Percentiles rank a stretch among this genome's conserved stretches.
Evolutionary conservation across 2,329 filamentous ascomycete species (phyloP).

Genomic region (Curvularia sp.): DNA sequence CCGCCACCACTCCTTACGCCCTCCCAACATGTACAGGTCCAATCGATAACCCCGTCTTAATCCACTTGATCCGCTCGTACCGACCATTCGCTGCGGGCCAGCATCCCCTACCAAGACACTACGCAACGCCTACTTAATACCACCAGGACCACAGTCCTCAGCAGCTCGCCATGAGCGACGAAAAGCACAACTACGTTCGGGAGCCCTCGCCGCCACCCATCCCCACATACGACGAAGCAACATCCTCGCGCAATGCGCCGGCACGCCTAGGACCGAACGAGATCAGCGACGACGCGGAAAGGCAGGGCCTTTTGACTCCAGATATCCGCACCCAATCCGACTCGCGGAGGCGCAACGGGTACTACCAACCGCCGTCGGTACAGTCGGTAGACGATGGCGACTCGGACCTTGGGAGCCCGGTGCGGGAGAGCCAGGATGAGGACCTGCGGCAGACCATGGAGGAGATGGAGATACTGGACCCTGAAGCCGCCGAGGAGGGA

Average conservation of each 20-base stretch:
- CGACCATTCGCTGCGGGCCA: slow-evolving; percentile 21
- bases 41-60: slow-evolving; percentile 28
- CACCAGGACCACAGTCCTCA: slow-evolving; percentile 23
- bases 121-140: slow-evolving; percentile 9
- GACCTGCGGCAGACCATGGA: slow-evolving; percentile 80
- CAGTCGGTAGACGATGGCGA: slow-evolving; percentile 74
- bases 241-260: slow-evolving; percentile 61
- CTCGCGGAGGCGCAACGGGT: slow-evolving; percentile 48
- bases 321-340: slow-evolving; percentile 46
- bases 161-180: slow-evolving; percentile 46
- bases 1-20: slow-evolving; percentile 27
- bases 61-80: slow-evolving; percentile 11
- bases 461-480: slow-evolving; percentile 63
- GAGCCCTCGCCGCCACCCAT: slow-evolving; percentile 69
- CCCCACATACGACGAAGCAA: slow-evolving; percentile 83
- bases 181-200: slow-evolving; percentile 51
- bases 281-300: slow-evolving; percentile 74
- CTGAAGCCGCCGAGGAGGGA: slow-evolving; percentile 44
- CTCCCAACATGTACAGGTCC: slow-evolving; percentile 39
- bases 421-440: slow-evolving; percentile 60
- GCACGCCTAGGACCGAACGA: slow-evolving; percentile 64
- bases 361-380: slow-evolving; percentile 81
- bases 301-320: slow-evolving; percentile 74
- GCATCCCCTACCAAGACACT: slow-evolving; percentile 11
- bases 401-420: slow-evolving; percentile 59